Base-by-base conservation (phyloP, 331 rosid genomes). In the Saraca asoca region DNA sequence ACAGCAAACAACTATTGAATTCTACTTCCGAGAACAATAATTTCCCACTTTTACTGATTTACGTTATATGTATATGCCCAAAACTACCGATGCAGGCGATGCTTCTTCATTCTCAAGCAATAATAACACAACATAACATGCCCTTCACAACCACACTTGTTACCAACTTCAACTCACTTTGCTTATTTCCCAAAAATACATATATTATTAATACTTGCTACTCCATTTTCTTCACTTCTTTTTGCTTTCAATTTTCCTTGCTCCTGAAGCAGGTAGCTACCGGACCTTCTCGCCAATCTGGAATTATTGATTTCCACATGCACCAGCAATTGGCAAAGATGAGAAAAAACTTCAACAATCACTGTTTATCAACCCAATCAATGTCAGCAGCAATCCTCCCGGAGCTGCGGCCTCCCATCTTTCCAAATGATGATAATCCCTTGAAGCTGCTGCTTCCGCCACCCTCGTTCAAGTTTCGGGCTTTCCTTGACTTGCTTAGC, bases 391-490 rank as follows among this genome's bases (percentile, higher is more conserved):
- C 90, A 71, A 86, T 81, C 68, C 95, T 82, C 60, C 95, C 97
- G 0, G 98, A 86, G 73, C 88, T 81, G 6, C 91, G 85, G 62
- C 88, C 81, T 6, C 83, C 89, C 67, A 90, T 78, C 59, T 82
- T 94, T 33, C 95, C 97, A 1, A 90, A 83, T 6, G 96, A 59
- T 12, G 98, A 79, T 59, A 88, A 54, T 58, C 95, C 80, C 78
- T 90, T 94, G 79, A 94, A 90, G 85, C 99, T 90, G 80, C 91
- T 88, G 71, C 95, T 88, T 11, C 87, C 71, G 2, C 1, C 31
- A 9, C 56, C 79, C 64, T 94, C 99, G 2, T 80, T 82, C 42
- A 83, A 68, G 90, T 81, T 90, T 64, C 78, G 81, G 51, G 82
- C 81, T 75, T 65, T 84, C 66, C 80, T 84, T 29, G 81, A 75